Evolutionary conservation across 768 basidiomycete species (phyloP).

Genomic region (Termitomyces sp.): DNA sequence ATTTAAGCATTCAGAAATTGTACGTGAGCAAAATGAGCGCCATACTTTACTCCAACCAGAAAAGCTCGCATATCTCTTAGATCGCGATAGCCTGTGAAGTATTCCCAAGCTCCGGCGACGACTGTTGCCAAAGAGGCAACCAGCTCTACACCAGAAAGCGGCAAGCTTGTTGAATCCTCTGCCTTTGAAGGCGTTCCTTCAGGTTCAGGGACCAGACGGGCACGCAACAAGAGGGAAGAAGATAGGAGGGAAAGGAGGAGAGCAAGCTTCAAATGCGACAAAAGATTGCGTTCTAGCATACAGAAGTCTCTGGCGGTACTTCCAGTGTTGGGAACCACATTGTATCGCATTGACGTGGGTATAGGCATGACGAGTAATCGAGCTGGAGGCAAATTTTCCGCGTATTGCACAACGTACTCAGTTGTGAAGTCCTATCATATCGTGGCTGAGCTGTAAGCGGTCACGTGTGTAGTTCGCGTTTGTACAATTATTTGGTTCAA

Average conservation of each 20-base stretch:
- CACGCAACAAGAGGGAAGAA: slow-evolving; percentile 57
- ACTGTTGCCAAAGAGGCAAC: slow-evolving; percentile 50
- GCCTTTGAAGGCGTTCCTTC: slow-evolving; percentile 8
- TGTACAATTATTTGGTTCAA: slow-evolving; percentile 37
- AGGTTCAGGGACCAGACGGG: slow-evolving; percentile 48
- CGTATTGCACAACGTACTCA: background rate
- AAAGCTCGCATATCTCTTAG: slow-evolving; percentile 57
- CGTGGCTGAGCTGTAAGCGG: no score
- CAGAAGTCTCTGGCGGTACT: slow-evolving; percentile 71
- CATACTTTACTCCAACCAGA: slow-evolving; percentile 51
- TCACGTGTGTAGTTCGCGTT: slow-evolving; percentile 32
- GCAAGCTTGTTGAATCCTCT: slow-evolving; percentile 26
- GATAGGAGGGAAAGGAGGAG: slow-evolving; percentile 59
- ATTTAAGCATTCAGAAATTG: background rate
- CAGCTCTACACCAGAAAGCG: slow-evolving; percentile 51
- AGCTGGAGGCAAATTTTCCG: background rate
- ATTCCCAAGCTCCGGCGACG: slow-evolving; percentile 61
- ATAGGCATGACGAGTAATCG: background rate
- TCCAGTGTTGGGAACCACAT: slow-evolving; percentile 40
- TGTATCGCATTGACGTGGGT: slow-evolving; percentile 11
- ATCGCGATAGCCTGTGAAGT: slow-evolving; percentile 52
- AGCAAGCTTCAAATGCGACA: slow-evolving; percentile 64
- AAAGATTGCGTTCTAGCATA: slow-evolving; percentile 74
- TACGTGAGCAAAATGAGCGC: background rate
- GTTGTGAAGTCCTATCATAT: background rate